Conservation (phyloP, 176 grass and related monocot genomes). For the Poa pratensis region DNA sequence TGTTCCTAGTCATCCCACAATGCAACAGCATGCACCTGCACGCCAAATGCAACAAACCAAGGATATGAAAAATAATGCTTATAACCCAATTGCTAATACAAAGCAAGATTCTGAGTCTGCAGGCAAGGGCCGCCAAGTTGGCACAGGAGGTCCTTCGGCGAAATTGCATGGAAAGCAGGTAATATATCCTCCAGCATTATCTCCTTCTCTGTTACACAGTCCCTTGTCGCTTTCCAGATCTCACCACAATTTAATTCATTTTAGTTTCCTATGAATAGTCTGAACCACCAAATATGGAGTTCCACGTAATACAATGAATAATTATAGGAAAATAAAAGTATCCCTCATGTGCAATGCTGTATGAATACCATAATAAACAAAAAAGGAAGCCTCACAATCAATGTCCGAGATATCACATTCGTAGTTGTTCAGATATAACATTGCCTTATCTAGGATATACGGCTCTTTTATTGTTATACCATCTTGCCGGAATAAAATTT, state of each 20-base stretch:
- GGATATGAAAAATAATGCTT: conserved; percentile 48
- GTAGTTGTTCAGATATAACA: conserved; percentile 37
- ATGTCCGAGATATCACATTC: background rate
- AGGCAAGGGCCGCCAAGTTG: conserved; percentile 32
- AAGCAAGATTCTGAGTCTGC: conserved; percentile 50
- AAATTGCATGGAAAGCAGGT: conserved; percentile 61
- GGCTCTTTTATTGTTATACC: conserved; percentile 25
- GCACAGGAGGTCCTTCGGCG: conserved; percentile 43
- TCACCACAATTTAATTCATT: conserved; percentile 15
- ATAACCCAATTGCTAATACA: conserved; percentile 23
- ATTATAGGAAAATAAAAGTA: conserved; percentile 14
- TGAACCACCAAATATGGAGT: conserved; percentile 22
- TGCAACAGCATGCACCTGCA: conserved; percentile 39
- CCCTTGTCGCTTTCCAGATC: conserved; percentile 13
- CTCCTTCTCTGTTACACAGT: conserved; percentile 8
- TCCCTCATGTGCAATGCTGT: conserved; percentile 14
- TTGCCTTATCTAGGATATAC: conserved; percentile 27
- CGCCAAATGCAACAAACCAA: conserved; percentile 55
- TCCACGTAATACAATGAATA: conserved; percentile 16
- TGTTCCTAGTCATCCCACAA: conserved; percentile 32
- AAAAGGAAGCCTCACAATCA: conserved; percentile 31
- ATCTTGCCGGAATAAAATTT: conserved; percentile 18
- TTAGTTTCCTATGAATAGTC: conserved; percentile 35
- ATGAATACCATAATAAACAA: conserved; percentile 23
- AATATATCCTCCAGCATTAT: conserved; percentile 18